Base-by-base conservation (phyloP, 148 eudicot genomes). In the Spergularia marina region DNA sequence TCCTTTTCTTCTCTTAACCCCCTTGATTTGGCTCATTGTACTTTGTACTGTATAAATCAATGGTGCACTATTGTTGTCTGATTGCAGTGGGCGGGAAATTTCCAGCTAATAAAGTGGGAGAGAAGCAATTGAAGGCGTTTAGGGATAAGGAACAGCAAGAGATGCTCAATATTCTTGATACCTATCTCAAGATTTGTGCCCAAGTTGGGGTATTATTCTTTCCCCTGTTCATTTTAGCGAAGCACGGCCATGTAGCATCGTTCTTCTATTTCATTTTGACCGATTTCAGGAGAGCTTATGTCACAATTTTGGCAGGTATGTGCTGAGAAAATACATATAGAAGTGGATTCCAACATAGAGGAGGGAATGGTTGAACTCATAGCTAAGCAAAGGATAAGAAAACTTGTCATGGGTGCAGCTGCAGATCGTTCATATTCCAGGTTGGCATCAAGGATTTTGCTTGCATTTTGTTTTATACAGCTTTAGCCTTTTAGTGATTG, bases 381-480 rank as follows among this genome's bases (percentile, higher is more conserved):
- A 76, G 68, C 81, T 17, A 77, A 82, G 78, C 76, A 88, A 52
- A 73, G 76, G 62, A 88, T 93, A 68, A 76, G 79, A 65, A 89
- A 70, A 77, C 91, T 93, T 78, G 94, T 89, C 53, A 89, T 93
- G 89, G 98, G 98, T 71, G 96, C 92, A 30, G 96, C 98, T 14
- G 81, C 90, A 1, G 87, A 89, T 77, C 75, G 71, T 53, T 74
- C 74, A 34, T 85, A 87, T 82, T 79, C 89, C 20, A 86, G 83
- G 98, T 91, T 78, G 18, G 44, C 60, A 40, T 14, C 6, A 54
- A 53, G 57, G 18, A 40, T 14, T 16, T 51, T 59, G 11, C 74
- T 9, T 69, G 66, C 47, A 34, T 65, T 75, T 75, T 12, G 10
- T 18, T 55, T n/a, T 40, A 59, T 73, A 17, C 6, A 53, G 56